A percentile compares a stretch with the other conserved stretches of the same genome.
These are phyloP conservation scores for Thraustochytrium sp. DNA, from an alignment of 352 stramenopile genomes.

Conservation along the genomic window DNA sequence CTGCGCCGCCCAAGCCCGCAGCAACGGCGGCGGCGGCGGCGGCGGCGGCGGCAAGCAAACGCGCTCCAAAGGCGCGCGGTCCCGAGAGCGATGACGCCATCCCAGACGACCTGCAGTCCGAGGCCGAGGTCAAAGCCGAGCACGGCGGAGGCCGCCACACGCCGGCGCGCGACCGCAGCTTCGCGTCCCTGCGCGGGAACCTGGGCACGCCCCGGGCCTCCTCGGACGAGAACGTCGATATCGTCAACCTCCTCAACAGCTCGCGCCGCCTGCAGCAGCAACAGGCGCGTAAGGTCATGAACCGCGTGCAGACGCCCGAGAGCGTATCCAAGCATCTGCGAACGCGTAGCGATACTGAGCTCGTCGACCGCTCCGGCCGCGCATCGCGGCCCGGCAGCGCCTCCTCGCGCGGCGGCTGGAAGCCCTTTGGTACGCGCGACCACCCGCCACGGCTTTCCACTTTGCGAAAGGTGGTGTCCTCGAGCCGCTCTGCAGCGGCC, in stretches of 20 bases:
- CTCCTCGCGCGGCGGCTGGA: too few species aligned
- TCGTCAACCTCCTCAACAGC: neutral
- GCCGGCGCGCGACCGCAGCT: neutral
- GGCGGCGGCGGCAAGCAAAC: too few species aligned
- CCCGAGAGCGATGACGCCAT: neutral
- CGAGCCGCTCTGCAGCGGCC: neutral
- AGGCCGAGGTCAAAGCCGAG: slow-evolving; percentile 2
- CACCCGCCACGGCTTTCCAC: neutral
- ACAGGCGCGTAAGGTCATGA: neutral
- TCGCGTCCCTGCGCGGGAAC: too few species aligned
- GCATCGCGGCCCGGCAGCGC: too few species aligned
- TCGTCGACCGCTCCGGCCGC: too few species aligned
- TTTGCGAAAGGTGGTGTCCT: neutral
- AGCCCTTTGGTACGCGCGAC: neutral
- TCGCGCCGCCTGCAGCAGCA: neutral
- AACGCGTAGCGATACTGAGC: neutral
- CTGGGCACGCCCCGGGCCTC: too few species aligned
- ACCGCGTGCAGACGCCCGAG: neutral
- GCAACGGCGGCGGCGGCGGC: too few species aligned
- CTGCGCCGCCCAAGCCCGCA: too few species aligned
- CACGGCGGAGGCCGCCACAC: neutral
- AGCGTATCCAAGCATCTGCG: slow-evolving; percentile 8
- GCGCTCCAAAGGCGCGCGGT: too few species aligned
- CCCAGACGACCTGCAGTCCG: neutral
- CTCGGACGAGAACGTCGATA: neutral